These are phyloP conservation scores for Linnemannia elongata DNA, from an alignment of 192 early-diverging fungal genomes.

Conservation along the genomic window DNA sequence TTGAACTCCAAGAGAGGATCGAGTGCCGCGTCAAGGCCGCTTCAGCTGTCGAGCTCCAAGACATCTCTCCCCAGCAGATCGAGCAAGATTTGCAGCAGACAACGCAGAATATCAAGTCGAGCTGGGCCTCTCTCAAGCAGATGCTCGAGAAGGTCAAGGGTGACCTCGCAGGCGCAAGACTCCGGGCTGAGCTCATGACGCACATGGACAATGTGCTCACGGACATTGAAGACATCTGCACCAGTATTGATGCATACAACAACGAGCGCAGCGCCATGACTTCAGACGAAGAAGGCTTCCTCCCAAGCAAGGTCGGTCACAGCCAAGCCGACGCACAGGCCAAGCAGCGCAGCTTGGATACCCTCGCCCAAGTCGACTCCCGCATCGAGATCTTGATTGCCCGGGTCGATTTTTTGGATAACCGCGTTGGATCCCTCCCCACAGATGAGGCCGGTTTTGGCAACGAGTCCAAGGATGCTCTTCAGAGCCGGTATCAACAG, in stretches of 20 bases:
- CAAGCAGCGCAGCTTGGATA: conserved; percentile 48
- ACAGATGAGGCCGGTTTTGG: conserved; percentile 34
- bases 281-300: conserved; percentile 48
- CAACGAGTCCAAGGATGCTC: conserved; percentile 48
- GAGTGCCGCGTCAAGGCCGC: conserved; percentile 35
- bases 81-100: conserved; percentile 46
- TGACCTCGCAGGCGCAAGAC: conserved; percentile 56
- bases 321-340: conserved; percentile 36
- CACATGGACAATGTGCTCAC: conserved; percentile 47
- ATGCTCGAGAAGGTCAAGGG: conserved; percentile 68
- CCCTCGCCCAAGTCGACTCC: conserved; percentile 63
- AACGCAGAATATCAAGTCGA: conserved; percentile 62
- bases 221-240: conserved; percentile 46
- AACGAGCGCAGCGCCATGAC: conserved; percentile 53
- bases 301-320: conserved; percentile 19
- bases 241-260: conserved; percentile 50
- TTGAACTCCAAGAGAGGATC: conserved; percentile 60
- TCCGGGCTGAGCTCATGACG: conserved; percentile 40
- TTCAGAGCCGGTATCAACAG: conserved; percentile 50
- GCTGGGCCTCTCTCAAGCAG: conserved; percentile 69
- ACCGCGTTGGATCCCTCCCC: conserved; percentile 45
- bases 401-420: conserved; percentile 63
- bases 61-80: conserved; percentile 20
- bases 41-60: conserved; percentile 13
- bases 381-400: conserved; percentile 65